These are phyloP conservation scores for Thermothielavioides terrestris DNA, from an alignment of 495 filamentous ascomycete genomes.

Conservation along the genomic window DNA sequence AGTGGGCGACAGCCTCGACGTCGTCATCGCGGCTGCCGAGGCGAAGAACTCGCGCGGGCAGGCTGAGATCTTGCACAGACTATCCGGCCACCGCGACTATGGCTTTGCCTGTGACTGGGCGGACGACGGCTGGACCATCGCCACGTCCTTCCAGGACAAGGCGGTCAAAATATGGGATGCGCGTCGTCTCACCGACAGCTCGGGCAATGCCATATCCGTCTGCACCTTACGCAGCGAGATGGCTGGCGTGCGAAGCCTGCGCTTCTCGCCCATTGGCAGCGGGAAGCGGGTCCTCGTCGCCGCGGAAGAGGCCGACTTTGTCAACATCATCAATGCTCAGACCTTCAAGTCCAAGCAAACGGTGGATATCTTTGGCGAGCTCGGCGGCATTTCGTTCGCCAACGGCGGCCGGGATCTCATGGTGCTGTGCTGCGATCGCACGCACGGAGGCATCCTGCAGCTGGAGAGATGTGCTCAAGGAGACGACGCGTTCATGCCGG, in stretches of 20 bases:
- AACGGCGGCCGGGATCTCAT: slow-evolving; percentile 63
- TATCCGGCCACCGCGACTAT: slow-evolving; percentile 68
- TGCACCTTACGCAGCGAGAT: slow-evolving; percentile 63
- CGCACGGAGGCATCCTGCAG: slow-evolving; percentile 72
- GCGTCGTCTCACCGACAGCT: slow-evolving; percentile 52
- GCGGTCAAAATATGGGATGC: slow-evolving; percentile 81
- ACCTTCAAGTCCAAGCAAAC: slow-evolving; percentile 61
- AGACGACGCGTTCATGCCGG: slow-evolving; percentile 33
- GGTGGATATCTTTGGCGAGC: slow-evolving; percentile 78
- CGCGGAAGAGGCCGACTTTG: slow-evolving; percentile 75
- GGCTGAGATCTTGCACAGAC: slow-evolving; percentile 37
- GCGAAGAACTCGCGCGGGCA: slow-evolving; percentile 22
- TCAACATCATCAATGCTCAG: slow-evolving; percentile 69
- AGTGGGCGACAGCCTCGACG: slow-evolving; percentile 47
- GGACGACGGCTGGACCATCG: slow-evolving; percentile 77
- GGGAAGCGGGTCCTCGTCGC: slow-evolving; percentile 67
- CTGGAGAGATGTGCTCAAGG: slow-evolving; percentile 51
- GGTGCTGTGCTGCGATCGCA: slow-evolving; percentile 65
- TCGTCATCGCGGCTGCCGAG: slow-evolving; percentile 44
- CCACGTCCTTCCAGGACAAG: slow-evolving; percentile 86
- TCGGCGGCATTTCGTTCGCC: slow-evolving; percentile 67
- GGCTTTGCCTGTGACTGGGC: slow-evolving; percentile 91
- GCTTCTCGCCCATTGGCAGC: slow-evolving; percentile 71
- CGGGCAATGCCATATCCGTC: slow-evolving; percentile 40
- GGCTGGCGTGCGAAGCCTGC: slow-evolving; percentile 66